A percentile compares a stretch with the other conserved stretches of the same genome.
These are phyloP conservation scores for Apiospora marii DNA, from an alignment of 2,329 filamentous ascomycete genomes.

Conservation along the genomic window DNA sequence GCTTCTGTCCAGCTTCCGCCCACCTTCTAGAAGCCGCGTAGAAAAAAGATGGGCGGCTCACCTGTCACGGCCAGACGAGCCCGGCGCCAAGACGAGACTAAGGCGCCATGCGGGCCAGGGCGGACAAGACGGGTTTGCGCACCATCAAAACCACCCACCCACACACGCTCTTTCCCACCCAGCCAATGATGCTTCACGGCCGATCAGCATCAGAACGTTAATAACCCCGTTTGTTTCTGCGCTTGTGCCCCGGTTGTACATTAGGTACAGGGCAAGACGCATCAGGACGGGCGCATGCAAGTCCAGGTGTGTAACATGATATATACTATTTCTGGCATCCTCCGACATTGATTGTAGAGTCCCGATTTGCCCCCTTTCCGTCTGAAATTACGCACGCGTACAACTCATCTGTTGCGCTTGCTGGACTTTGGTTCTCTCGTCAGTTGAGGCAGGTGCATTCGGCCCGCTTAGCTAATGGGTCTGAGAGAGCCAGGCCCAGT, in stretches of 20 bases:
- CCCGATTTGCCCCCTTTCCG: neutral
- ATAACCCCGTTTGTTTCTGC: slow-evolving; percentile 1
- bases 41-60: slow-evolving; percentile 19
- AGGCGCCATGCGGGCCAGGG: slow-evolving; percentile 16
- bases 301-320: neutral
- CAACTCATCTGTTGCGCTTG: neutral
- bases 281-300: neutral
- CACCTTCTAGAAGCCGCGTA: slow-evolving; percentile 23
- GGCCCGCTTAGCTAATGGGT: neutral
- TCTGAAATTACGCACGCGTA: neutral
- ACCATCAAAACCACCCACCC: neutral
- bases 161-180: neutral
- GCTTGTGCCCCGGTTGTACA: neutral
- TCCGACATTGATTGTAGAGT: neutral
- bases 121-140: slow-evolving; percentile 17
- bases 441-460: neutral
- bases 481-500: neutral
- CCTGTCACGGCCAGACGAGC: neutral
- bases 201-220: slow-evolving; percentile 5
- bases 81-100: neutral
- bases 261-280: neutral
- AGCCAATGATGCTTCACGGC: neutral
- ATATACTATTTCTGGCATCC: neutral
- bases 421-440: neutral
- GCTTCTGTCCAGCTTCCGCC: slow-evolving; percentile 20